Conservation (phyloP, 129 eudicot species). For the Deinandra increscens region DNA sequence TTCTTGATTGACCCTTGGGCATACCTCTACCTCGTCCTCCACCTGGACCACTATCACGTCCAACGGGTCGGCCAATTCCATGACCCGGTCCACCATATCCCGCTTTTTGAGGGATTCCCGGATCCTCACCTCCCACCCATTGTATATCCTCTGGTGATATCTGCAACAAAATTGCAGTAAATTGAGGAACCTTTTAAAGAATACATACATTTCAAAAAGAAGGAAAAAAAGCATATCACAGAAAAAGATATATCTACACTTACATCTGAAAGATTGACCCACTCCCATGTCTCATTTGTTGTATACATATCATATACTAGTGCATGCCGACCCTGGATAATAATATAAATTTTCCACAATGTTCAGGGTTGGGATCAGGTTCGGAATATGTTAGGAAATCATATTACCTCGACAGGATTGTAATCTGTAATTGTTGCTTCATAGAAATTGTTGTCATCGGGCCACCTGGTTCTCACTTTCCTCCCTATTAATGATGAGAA, state of each 20-base stretch:
- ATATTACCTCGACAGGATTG: constrained; percentile 56
- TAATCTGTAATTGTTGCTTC: constrained; percentile 85
- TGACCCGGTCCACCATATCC: constrained; percentile 63
- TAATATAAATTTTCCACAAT: neutral
- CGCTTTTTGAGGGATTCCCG: constrained; percentile 58
- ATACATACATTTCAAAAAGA: neutral
- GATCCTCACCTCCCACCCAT: constrained; percentile 80
- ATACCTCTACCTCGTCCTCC: constrained; percentile 79
- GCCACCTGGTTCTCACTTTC: constrained; percentile 93
- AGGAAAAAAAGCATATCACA: neutral
- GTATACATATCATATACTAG: constrained; percentile 71
- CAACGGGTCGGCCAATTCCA: constrained; percentile 51
- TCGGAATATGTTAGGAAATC: neutral
- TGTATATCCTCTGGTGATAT: constrained; percentile 85
- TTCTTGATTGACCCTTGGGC: constrained; percentile 58
- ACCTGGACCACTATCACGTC: constrained; percentile 60
- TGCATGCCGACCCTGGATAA: constrained; percentile 72
- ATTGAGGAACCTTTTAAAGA: neutral
- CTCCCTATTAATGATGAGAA: constrained; percentile 62
- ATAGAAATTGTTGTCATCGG: constrained; percentile 86
- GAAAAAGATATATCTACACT: neutral
- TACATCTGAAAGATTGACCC: constrained; percentile 95
- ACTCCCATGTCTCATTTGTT: constrained; percentile 71
- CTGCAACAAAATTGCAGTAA: constrained; percentile 31
- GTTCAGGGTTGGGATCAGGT: neutral